These are phyloP conservation scores for Leishmania braziliensis DNA, from an alignment of 208 protist species.

Conservation along the genomic window DNA sequence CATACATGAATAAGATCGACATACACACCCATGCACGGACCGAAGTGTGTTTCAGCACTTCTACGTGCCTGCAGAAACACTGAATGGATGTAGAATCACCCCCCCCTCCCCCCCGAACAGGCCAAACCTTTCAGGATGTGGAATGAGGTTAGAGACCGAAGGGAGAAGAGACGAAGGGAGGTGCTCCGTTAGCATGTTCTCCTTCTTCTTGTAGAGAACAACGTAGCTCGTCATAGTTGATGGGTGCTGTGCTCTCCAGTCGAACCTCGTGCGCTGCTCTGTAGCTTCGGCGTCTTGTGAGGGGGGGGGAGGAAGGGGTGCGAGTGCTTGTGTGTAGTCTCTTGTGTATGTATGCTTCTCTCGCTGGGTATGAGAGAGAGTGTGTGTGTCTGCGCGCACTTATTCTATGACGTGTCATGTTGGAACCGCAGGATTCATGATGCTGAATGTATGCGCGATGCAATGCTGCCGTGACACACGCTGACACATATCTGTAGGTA, in stretches of 20 bases:
- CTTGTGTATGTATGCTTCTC: not conserved
- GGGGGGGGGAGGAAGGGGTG: not conserved
- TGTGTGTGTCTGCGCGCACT: not conserved
- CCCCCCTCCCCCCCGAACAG: not conserved
- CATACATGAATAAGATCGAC: not conserved
- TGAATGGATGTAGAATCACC: not conserved
- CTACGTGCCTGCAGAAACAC: not conserved
- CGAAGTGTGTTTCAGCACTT: not conserved
- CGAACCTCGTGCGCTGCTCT: not conserved
- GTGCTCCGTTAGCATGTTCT: not conserved
- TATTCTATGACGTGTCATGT: constrained; percentile 26
- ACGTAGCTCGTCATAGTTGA: not conserved
- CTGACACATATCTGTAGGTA: not conserved
- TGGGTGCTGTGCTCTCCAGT: too few species aligned
- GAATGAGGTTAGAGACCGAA: not conserved
- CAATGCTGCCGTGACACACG: not conserved
- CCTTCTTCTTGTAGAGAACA: not conserved
- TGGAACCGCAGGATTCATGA: constrained; percentile 38
- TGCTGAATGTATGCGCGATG: constrained; percentile 13
- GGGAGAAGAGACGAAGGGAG: not conserved
- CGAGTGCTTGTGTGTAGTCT: not conserved
- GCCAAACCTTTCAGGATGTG: not conserved
- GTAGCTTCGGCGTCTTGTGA: not conserved
- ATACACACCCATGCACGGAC: not conserved
- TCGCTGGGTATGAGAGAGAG: not conserved